Percentiles rank a stretch among this genome's conserved stretches.
Evolutionary conservation across 257 asterid species (phyloP).

Genomic region (Solanum peruvianum): DNA sequence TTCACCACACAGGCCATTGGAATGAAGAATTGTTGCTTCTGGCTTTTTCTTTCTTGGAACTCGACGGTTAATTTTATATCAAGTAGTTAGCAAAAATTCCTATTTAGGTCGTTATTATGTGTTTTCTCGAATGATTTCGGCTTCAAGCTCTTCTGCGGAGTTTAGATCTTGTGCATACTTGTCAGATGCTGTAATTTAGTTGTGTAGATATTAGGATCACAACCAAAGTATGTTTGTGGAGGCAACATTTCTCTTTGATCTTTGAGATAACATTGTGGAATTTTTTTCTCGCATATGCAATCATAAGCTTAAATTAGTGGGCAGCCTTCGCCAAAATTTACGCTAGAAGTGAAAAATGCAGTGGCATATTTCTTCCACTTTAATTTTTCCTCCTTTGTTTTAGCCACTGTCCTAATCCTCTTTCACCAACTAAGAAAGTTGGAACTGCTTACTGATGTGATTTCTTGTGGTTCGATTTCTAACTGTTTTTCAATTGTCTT

Average conservation of each 20-base stretch:
- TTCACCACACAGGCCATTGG: neutral
- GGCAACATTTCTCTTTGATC: neutral
- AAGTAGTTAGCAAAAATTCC: neutral
- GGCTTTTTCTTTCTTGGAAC: neutral
- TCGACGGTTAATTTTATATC: neutral
- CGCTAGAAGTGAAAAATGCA: neutral
- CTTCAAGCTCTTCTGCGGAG: neutral
- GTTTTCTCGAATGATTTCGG: neutral
- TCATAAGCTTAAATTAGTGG: neutral
- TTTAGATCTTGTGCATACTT: neutral
- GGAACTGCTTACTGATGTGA: neutral
- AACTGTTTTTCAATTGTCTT: slow-evolving; percentile 5
- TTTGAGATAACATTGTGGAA: neutral
- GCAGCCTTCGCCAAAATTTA: neutral
- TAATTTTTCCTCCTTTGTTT: neutral
- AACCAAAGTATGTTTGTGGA: neutral
- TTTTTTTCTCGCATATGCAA: neutral
- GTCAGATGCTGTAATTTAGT: neutral
- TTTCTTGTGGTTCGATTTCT: neutral
- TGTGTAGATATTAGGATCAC: neutral
- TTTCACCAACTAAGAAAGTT: neutral
- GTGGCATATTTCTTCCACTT: neutral
- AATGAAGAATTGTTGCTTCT: neutral
- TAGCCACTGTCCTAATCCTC: neutral
- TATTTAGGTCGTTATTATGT: neutral